Conservation (phyloP, 108 stramenopile species). For the Stephanodiscus triporus region DNA sequence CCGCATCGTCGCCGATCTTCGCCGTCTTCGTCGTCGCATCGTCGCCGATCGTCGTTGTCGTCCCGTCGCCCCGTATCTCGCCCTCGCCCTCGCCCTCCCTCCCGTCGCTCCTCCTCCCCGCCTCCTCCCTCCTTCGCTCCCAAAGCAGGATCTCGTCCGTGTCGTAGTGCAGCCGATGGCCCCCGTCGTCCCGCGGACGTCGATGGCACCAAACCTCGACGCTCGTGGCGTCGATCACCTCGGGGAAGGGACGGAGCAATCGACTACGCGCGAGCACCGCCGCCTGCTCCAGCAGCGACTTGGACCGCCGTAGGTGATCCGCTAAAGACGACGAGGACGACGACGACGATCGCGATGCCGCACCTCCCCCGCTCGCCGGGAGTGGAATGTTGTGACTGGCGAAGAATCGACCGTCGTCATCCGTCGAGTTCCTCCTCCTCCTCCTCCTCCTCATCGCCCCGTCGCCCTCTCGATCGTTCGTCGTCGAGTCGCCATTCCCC, state of each 20-base stretch:
- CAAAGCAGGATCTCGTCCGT: constrained; percentile 47
- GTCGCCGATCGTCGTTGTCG: too few relatives aligned
- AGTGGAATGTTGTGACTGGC: constrained; percentile 47
- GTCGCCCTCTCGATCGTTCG: not conserved
- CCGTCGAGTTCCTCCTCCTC: not conserved
- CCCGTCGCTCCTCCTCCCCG: constrained; percentile 19
- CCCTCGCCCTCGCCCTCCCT: too few relatives aligned
- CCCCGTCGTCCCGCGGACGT: constrained; percentile 40
- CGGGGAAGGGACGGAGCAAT: constrained; percentile 25
- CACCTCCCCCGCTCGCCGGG: not conserved
- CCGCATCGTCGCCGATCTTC: too few relatives aligned
- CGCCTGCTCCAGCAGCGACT: constrained; percentile 48
- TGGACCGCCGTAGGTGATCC: constrained; percentile 2
- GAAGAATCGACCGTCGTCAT: constrained; percentile 8
- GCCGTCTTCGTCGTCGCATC: too few relatives aligned
- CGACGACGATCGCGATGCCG: not conserved
- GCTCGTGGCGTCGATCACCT: constrained; percentile 31
- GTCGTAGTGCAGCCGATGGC: constrained; percentile 52
- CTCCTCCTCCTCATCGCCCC: not conserved
- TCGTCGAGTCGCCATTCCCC: not conserved
- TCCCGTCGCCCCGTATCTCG: too few relatives aligned
- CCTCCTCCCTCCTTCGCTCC: not conserved
- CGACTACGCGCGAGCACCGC: constrained; percentile 31
- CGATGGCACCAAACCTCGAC: constrained; percentile 55
- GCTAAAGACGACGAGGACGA: not conserved